Conservation (phyloP, 2,329 filamentous ascomycete species). For the Penicillium frequentans region DNA sequence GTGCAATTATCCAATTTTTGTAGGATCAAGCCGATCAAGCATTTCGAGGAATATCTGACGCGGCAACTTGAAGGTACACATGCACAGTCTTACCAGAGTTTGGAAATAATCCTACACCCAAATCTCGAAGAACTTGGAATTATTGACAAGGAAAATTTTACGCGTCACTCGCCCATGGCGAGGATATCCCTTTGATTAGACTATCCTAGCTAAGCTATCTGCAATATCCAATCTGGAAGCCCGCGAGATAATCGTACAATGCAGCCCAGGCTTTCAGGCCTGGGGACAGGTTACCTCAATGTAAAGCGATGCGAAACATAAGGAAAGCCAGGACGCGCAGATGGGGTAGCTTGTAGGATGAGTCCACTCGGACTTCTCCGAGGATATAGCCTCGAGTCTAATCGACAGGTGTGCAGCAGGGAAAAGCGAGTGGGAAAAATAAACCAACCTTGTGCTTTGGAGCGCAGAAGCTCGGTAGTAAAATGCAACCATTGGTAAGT, state of each 20-base stretch:
- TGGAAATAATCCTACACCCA: too few species aligned
- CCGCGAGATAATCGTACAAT: constrained; percentile 6
- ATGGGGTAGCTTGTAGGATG: constrained; percentile 2
- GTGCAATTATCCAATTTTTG: neutral
- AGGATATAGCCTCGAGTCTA: constrained; percentile 9
- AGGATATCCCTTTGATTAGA: constrained; percentile 9
- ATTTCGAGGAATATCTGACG: neutral
- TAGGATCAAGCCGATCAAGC: neutral
- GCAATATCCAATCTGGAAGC: neutral
- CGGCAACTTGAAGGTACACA: neutral
- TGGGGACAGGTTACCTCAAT: constrained; percentile 12
- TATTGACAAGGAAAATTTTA: neutral
- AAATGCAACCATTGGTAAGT: neutral
- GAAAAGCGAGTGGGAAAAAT: constrained; percentile 20
- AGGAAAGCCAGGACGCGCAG: constrained; percentile 1
- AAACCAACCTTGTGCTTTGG: constrained; percentile 38
- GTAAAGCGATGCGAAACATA: neutral
- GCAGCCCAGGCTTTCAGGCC: neutral
- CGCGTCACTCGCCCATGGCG: neutral
- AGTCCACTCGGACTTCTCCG: constrained; percentile 9
- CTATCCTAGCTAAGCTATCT: constrained; percentile 21
- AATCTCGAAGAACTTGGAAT: too few species aligned
- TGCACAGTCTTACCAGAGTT: too few species aligned
- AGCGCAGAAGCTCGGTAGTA: constrained; percentile 16
- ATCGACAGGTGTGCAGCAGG: constrained; percentile 12